Conservation (phyloP, 345 rosid genomes). For the Camelina neglecta region DNA sequence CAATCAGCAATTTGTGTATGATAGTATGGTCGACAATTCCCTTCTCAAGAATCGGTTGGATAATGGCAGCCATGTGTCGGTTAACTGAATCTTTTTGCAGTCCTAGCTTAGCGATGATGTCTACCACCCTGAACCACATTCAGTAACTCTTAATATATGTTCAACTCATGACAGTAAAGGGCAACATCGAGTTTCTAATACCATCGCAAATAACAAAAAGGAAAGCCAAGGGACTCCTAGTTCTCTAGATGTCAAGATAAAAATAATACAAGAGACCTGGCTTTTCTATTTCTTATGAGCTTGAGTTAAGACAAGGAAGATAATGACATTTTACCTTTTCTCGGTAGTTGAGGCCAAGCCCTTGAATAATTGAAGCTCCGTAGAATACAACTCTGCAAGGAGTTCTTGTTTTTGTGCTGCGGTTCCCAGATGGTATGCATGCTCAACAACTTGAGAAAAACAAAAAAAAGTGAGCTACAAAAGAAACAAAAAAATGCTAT, state of each 20-base stretch:
- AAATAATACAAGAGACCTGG: not conserved
- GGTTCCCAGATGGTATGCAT: slow-evolving; percentile 78
- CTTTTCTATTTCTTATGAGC: not conserved
- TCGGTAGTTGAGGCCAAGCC: slow-evolving; percentile 64
- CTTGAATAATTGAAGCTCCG: slow-evolving; percentile 89
- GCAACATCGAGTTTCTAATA: slow-evolving; percentile 16
- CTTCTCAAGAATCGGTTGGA: slow-evolving; percentile 94
- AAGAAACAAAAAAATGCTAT: slow-evolving; percentile 17
- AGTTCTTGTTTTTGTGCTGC: slow-evolving; percentile 91
- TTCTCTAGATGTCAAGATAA: not conserved
- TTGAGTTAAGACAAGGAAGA: slow-evolving; percentile 15
- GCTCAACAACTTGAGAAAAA: slow-evolving; percentile 65
- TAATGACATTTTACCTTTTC: slow-evolving; percentile 57
- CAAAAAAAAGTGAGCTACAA: slow-evolving; percentile 23
- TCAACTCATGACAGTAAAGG: slow-evolving; percentile 15
- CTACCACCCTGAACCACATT: slow-evolving; percentile 65
- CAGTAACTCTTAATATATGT: slow-evolving; percentile 14
- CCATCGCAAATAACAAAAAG: slow-evolving; percentile 9
- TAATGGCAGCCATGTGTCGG: slow-evolving; percentile 73
- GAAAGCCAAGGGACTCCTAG: not conserved
- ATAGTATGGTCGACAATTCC: slow-evolving; percentile 92
- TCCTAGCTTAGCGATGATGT: slow-evolving; percentile 73
- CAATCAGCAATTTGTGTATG: slow-evolving; percentile 75
- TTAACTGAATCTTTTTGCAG: slow-evolving; percentile 72
- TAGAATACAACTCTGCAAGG: slow-evolving; percentile 80